These are phyloP conservation scores for Aureobasidium zeae DNA, from an alignment of 2,329 filamentous ascomycete species.

Conservation along the genomic window DNA sequence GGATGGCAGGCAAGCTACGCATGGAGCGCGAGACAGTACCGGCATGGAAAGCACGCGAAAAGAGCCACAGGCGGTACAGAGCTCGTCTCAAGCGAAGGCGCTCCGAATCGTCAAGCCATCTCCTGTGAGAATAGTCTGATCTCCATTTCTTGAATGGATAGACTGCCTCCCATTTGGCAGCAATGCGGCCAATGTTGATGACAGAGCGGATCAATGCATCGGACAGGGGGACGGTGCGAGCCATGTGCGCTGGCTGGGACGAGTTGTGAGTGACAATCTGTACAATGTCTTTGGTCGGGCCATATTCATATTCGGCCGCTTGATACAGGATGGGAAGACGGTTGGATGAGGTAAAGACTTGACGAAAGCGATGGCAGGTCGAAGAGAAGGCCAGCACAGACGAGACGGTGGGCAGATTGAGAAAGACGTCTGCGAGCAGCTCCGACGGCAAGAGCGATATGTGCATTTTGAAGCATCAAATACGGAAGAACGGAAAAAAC, in stretches of 20 bases:
- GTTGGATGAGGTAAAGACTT: slow-evolving; percentile 44
- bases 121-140: slow-evolving; percentile 45
- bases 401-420: slow-evolving; percentile 42
- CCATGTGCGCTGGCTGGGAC: slow-evolving; percentile 48
- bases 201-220: slow-evolving; percentile 48
- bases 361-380: slow-evolving; percentile 46
- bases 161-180: slow-evolving; percentile 50
- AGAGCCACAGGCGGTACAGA: slow-evolving; percentile 53
- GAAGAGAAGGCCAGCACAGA: slow-evolving; percentile 47
- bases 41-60: slow-evolving; percentile 49
- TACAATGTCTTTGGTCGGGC: slow-evolving; percentile 49
- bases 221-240: slow-evolving; percentile 45
- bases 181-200: slow-evolving; percentile 44
- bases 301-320: slow-evolving; percentile 47
- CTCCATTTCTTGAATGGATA: slow-evolving; percentile 58
- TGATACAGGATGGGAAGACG: slow-evolving; percentile 45
- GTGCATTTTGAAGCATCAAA: no score
- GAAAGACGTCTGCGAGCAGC: slow-evolving; percentile 48
- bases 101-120: slow-evolving; percentile 43
- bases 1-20: slow-evolving; percentile 38
- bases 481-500: no score
- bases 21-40: slow-evolving; percentile 41
- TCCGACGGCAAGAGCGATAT: slow-evolving; percentile 50
- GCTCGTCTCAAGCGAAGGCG: slow-evolving; percentile 46
- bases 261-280: slow-evolving; percentile 53